Base-by-base conservation (phyloP, 441 rosid species). In the Eutrema salsugineum region DNA sequence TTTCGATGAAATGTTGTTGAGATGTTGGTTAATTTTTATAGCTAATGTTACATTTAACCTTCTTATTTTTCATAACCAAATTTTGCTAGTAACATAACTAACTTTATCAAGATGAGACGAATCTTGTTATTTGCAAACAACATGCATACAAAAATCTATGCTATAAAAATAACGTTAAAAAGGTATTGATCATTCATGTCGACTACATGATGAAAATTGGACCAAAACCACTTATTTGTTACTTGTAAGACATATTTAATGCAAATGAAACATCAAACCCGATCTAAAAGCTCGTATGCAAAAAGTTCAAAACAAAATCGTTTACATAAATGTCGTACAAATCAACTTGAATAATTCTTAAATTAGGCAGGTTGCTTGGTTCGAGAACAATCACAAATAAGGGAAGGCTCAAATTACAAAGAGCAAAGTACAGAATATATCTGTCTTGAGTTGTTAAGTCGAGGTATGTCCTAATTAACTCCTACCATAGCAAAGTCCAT, bases 391-490 rank as follows among this genome's bases (percentile, higher is more conserved):
- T 49, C 6, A 60, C 73, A 60, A 66, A 74, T 33, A 60, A 74
- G 57, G 78, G 5, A 74, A 60, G 56, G 63, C 73, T 42, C 78
- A 68, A 60, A 75, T 55, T 75, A 63, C 78, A 51, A 74, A 38
- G 69, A 67, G 20, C 17, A 43, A 51, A 67, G 78, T 68, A 75
- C 73, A 39, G 51, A 49, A 73, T 49, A 58, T 15, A 66, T 49
- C n/a, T 47, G 66, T 56, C 36, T 65, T 55, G 65, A 36, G 58
- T 47, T 65, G 24, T 72, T 57, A 73, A 57, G 51, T 65, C 60
- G 66, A 73, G 60, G 72, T 39, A 20, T 66, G 67, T 66, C 35
- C 36, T 66, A 39, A 66, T 32, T 40, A 30, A 58, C 27, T 9
- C 65, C 42, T 55, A 64, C 44, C 65, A 49, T 72, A 33, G 43